phyloP scores from a whole-genome alignment of 2,329 filamentous ascomycete species.

The Botrytis aclada region DNA sequence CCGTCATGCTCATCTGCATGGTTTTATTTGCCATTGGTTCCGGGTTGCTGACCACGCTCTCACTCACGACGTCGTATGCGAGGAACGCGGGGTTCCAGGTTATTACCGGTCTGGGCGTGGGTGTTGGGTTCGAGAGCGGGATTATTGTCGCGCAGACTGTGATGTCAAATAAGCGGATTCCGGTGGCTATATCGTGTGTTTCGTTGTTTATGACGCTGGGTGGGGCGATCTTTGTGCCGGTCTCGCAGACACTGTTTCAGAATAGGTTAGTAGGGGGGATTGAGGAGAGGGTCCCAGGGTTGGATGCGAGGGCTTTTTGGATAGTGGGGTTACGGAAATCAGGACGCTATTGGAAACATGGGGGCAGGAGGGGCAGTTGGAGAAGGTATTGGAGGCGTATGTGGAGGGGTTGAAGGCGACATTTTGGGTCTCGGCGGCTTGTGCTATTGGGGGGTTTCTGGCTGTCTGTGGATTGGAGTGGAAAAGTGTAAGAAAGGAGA shows the following conservation, averaged over 20 bases:
- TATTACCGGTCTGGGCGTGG: slow-evolving; percentile 37
- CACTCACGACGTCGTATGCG: slow-evolving; percentile 41
- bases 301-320: slow-evolving; percentile 50
- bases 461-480: slow-evolving; percentile 46
- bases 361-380: slow-evolving; percentile 42
- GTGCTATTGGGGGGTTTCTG: slow-evolving; percentile 39
- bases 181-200: slow-evolving; percentile 50
- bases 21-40: slow-evolving; percentile 40
- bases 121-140: slow-evolving; percentile 29
- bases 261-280: slow-evolving; percentile 58
- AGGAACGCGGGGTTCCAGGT: slow-evolving; percentile 61
- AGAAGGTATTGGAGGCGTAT: slow-evolving; percentile 51
- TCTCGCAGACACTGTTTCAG: slow-evolving; percentile 64
- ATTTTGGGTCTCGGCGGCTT: slow-evolving; percentile 51
- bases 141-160: slow-evolving; percentile 47
- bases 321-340: slow-evolving; percentile 52
- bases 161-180: slow-evolving; percentile 48
- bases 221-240: slow-evolving; percentile 61
- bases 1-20: slow-evolving; percentile 43
- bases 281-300: slow-evolving; percentile 40
- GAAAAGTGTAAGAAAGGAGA: slow-evolving; percentile 51
- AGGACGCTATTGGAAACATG: slow-evolving; percentile 44
- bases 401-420: slow-evolving; percentile 53
- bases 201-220: slow-evolving; percentile 64
- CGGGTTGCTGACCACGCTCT: slow-evolving; percentile 44